phyloP scores from a whole-genome alignment of 2,329 filamentous ascomycete genomes.

The Aspergillus clavatus region DNA sequence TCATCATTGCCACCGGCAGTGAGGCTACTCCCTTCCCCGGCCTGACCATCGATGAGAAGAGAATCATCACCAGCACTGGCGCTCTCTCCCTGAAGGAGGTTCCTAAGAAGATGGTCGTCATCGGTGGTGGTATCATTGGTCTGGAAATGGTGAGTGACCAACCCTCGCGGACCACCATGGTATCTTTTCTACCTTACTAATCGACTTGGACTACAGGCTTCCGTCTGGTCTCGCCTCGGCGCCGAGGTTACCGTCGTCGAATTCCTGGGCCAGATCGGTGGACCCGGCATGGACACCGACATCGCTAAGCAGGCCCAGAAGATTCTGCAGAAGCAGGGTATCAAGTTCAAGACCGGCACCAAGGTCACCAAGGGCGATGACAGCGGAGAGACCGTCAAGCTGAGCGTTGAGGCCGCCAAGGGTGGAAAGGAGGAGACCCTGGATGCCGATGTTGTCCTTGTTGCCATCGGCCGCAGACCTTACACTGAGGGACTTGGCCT shows the following conservation, averaged over 20 bases:
- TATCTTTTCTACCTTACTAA: constrained; percentile 4
- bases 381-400: constrained; percentile 69
- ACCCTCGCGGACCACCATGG: background rate
- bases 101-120: constrained; percentile 93
- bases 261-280: constrained; percentile 92
- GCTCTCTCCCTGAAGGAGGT: constrained; percentile 85
- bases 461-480: constrained; percentile 91
- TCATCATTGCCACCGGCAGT: constrained; percentile 92
- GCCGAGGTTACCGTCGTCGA: constrained; percentile 95
- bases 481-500: constrained; percentile 89
- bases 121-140: constrained; percentile 97
- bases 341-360: constrained; percentile 97
- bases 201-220: constrained; percentile 48
- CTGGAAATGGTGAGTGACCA: constrained; percentile 74
- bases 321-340: constrained; percentile 89
- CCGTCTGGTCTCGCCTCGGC: constrained; percentile 93
- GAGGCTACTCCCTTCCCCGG: constrained; percentile 96
- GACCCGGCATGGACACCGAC: constrained; percentile 93
- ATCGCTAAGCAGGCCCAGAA: constrained; percentile 89
- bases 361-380: constrained; percentile 87
- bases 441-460: constrained; percentile 90
- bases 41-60: constrained; percentile 93
- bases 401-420: constrained; percentile 87
- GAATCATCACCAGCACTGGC: constrained; percentile 92
- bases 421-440: constrained; percentile 91